Conservation (phyloP, 441 rosid genomes). For the Eutrema salsugineum region DNA sequence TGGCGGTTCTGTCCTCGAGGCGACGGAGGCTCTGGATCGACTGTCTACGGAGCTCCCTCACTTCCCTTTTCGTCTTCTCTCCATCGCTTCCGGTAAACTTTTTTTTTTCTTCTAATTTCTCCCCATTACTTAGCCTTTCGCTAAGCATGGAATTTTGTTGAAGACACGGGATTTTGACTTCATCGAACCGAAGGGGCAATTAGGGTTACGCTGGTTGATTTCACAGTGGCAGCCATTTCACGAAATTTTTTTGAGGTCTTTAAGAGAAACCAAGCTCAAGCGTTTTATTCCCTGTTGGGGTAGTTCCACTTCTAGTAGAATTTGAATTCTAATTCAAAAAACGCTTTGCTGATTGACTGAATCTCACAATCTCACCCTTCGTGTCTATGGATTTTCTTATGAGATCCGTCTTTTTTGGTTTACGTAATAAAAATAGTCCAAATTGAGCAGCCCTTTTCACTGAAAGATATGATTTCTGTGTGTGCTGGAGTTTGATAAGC, state of each 20-base stretch:
- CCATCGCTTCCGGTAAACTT: slow-evolving; percentile 51
- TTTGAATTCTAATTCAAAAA: not conserved
- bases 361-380: not conserved
- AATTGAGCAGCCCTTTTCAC: not conserved
- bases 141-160: not conserved
- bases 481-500: not conserved
- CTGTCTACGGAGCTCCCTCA: slow-evolving; percentile 54
- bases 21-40: slow-evolving; percentile 66
- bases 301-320: not conserved
- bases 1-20: slow-evolving; percentile 46
- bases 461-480: not conserved
- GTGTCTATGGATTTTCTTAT: not conserved
- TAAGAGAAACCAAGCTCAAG: not conserved
- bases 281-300: not conserved
- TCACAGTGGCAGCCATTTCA: not conserved
- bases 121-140: not conserved
- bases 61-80: slow-evolving; percentile 71
- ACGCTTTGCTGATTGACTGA: not conserved
- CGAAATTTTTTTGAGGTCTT: not conserved
- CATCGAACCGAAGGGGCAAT: not conserved
- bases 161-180: not conserved
- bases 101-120: not conserved
- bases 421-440: not conserved
- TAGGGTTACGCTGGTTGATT: slow-evolving; percentile 22
- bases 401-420: not conserved